phyloP scores from a whole-genome alignment of 2,329 filamentous ascomycete species.

The Sphaceloma murrayae region DNA sequence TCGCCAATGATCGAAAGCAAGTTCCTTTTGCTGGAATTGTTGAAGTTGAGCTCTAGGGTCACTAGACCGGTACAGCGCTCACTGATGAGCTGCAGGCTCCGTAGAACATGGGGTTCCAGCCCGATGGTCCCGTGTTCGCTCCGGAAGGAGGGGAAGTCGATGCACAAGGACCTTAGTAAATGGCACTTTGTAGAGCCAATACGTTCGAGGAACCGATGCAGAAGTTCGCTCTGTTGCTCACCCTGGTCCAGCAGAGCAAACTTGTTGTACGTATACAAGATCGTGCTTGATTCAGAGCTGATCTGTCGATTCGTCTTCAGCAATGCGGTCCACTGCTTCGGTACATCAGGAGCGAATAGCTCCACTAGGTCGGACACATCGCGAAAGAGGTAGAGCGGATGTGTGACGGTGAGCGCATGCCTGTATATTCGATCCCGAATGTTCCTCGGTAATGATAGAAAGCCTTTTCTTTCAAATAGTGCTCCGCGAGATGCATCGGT shows the following conservation, averaged over 20 bases:
- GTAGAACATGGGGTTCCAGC: neutral
- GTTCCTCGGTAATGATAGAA: neutral
- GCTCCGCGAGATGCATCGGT: too few species aligned
- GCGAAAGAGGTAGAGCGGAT: neutral
- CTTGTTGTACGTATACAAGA: neutral
- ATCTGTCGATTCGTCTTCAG: neutral
- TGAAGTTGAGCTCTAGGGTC: neutral
- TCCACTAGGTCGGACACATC: neutral
- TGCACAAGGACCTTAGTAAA: neutral
- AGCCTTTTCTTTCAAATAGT: neutral
- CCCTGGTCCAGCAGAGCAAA: conserved; percentile 4
- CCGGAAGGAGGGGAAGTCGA: neutral
- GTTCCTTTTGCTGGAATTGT: neutral
- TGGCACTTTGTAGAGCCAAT: neutral
- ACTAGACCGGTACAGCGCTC: neutral
- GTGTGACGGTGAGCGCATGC: neutral
- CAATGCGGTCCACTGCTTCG: neutral
- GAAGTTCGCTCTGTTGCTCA: neutral
- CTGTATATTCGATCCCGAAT: neutral
- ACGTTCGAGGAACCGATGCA: neutral
- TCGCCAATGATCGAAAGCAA: too few species aligned
- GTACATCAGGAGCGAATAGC: neutral
- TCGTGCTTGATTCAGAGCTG: neutral
- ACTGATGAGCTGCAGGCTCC: neutral
- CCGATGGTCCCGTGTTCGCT: too few species aligned